A percentile compares a stretch with the other conserved stretches of the same genome.
phyloP scores from a whole-genome alignment of 2,329 filamentous ascomycete genomes.

The Fusarium lyarnte region DNA sequence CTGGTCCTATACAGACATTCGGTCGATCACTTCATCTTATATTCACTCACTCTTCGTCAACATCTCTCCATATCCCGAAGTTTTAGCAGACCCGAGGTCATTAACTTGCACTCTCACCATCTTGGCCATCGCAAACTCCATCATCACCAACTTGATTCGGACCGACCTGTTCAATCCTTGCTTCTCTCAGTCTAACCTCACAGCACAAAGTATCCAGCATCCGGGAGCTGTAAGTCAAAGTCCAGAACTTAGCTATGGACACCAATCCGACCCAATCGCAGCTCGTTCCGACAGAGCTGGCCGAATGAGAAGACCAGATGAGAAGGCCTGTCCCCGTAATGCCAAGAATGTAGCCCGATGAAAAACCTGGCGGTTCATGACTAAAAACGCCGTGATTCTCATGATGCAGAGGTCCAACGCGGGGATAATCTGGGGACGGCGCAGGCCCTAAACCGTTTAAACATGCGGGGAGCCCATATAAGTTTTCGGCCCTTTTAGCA shows the following conservation, averaged over 20 bases:
- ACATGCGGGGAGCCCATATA: slow-evolving; percentile 25
- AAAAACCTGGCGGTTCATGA: background rate
- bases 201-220: background rate
- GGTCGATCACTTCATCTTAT: background rate
- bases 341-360: slow-evolving; percentile 1
- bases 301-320: background rate
- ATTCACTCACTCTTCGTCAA: background rate
- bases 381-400: background rate
- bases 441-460: slow-evolving; percentile 27
- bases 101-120: background rate
- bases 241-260: background rate
- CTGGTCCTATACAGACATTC: background rate
- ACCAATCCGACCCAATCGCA: slow-evolving; percentile 2
- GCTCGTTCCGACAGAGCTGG: background rate
- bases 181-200: background rate
- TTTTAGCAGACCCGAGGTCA: background rate
- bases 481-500: slow-evolving; percentile 30
- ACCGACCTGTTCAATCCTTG: slow-evolving; percentile 14
- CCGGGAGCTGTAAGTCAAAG: background rate
- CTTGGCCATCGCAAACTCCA: slow-evolving; percentile 1
- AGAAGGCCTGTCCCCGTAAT: background rate
- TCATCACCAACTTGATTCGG: slow-evolving; percentile 15
- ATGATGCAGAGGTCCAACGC: slow-evolving; percentile 5
- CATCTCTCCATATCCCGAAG: background rate
- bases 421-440: slow-evolving; percentile 34